phyloP scores from a whole-genome alignment of 352 stramenopile species.

The Phytophthora niederhauseri region DNA sequence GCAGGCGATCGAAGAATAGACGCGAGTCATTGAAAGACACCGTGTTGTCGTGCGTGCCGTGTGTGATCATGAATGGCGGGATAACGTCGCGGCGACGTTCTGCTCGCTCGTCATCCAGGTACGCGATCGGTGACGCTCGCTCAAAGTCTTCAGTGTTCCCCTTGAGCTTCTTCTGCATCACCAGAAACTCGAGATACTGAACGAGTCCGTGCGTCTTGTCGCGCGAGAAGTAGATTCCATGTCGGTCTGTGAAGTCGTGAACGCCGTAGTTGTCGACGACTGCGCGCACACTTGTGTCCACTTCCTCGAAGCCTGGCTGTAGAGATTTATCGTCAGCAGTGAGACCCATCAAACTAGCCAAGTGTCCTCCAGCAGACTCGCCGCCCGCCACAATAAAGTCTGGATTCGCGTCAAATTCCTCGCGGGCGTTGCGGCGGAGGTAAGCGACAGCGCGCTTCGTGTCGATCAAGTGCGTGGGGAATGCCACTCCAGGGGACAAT shows the following conservation, averaged over 20 bases:
- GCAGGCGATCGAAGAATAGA: constrained; percentile 63
- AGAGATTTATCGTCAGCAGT: constrained; percentile 53
- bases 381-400: constrained; percentile 67
- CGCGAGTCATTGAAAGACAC: constrained; percentile 60
- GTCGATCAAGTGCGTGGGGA: constrained; percentile 69
- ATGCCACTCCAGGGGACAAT: constrained; percentile 59
- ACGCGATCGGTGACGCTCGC: constrained; percentile 57
- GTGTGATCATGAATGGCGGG: constrained; percentile 63
- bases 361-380: constrained; percentile 65
- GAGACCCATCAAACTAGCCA: constrained; percentile 56
- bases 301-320: constrained; percentile 63
- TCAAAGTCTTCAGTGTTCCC: constrained; percentile 53
- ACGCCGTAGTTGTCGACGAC: constrained; percentile 65
- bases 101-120: constrained; percentile 39
- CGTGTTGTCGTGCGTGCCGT: constrained; percentile 65
- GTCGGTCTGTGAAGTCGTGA: constrained; percentile 63
- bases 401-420: constrained; percentile 45
- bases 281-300: constrained; percentile 64
- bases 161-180: constrained; percentile 68
- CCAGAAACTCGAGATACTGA: constrained; percentile 57
- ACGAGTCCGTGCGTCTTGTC: constrained; percentile 50
- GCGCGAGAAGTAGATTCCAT: constrained; percentile 56
- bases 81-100: constrained; percentile 30
- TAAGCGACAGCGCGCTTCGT: constrained; percentile 67
- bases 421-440: constrained; percentile 42